Base-by-base conservation (phyloP, 75 land plant species). In the Chamaecyparis obtusa region DNA sequence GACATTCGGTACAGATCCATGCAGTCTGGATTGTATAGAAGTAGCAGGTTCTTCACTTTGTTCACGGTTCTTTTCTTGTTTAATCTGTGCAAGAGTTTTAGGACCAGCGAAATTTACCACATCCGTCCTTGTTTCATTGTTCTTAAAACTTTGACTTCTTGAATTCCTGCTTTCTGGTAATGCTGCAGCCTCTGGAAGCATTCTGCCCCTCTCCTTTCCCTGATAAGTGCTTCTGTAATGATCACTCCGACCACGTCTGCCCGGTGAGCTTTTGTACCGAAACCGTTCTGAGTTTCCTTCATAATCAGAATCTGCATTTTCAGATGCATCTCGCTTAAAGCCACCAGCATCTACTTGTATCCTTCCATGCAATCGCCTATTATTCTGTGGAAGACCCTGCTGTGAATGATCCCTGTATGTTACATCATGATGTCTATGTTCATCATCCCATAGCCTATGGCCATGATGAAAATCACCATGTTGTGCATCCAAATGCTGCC, bases 41-140 rank as follows among this genome's bases (percentile, higher is more conserved):
- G n/a, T 41, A 32, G 77, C 39, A 69, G 43, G 57, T 84, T 67
- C 77, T 88, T 35, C 88, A 60, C 39, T 33, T 21, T 30, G 44
- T 17, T 46, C 91, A 86, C 72, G 69, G 51, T n/a, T 36, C 85
- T 94, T 94, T 72, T 88, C 90, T 37, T 93, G 90, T 85, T 88
- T 89, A 55, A 94, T 90, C 88, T 94, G 93, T 83, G 91, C 90
- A 74, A 94, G 88, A 51, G 88, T 94, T 85, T 94, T 94, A 37
- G 95, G 95, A 37, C 90, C 91, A 75, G 90, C 89, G 88, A 94
- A 94, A 56, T 88, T 60, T 35, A 89, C 19, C 41, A 75, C 67
- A 33, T 87, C 89, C 60, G 94, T 87, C 82, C 91, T 89, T 49
- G 88, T 86, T 15, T 90, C 94, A 88, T 89, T 89, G 51, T 67